A percentile compares a stretch with the other conserved stretches of the same genome.
These are phyloP conservation scores for Penicillium paxilli DNA, from an alignment of 495 filamentous ascomycete genomes.

Conservation along the genomic window DNA sequence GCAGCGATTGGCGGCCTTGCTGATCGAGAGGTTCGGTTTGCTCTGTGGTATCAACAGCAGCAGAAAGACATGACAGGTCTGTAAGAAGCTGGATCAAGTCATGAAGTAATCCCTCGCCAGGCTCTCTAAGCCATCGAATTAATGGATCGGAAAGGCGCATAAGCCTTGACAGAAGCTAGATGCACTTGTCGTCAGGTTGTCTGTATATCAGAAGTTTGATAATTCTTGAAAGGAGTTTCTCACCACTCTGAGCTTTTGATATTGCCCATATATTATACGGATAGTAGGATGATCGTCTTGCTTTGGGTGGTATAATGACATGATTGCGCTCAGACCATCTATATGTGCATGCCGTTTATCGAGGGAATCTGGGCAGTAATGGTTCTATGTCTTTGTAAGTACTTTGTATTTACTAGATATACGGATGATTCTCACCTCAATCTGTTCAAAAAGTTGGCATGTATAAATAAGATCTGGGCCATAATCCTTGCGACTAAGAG, in stretches of 20 bases:
- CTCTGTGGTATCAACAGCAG: neutral
- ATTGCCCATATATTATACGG: neutral
- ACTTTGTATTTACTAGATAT: neutral
- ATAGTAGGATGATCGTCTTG: neutral
- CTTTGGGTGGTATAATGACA: conserved; percentile 1
- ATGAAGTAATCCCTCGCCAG: neutral
- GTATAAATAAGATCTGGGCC: conserved; percentile 3
- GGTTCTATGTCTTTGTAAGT: neutral
- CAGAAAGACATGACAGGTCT: conserved; percentile 2
- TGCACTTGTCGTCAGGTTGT: neutral
- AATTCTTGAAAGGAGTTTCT: neutral
- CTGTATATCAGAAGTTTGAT: neutral
- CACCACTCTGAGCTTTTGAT: conserved; percentile 8
- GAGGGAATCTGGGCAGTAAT: conserved; percentile 1
- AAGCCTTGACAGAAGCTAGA: conserved; percentile 2
- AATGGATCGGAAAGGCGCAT: conserved; percentile 1
- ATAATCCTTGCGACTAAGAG: conserved; percentile 1
- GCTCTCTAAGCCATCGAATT: conserved; percentile 4
- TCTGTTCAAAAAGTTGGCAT: conserved; percentile 4
- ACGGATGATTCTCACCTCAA: conserved; percentile 1
- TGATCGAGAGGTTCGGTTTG: neutral
- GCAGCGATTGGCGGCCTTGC: neutral
- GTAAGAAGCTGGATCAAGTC: neutral
- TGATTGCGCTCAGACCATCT: conserved; percentile 6
- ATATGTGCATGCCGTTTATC: conserved; percentile 1